These are phyloP conservation scores for Heritiera fomes DNA, from an alignment of 345 rosid genomes.

Conservation along the genomic window DNA sequence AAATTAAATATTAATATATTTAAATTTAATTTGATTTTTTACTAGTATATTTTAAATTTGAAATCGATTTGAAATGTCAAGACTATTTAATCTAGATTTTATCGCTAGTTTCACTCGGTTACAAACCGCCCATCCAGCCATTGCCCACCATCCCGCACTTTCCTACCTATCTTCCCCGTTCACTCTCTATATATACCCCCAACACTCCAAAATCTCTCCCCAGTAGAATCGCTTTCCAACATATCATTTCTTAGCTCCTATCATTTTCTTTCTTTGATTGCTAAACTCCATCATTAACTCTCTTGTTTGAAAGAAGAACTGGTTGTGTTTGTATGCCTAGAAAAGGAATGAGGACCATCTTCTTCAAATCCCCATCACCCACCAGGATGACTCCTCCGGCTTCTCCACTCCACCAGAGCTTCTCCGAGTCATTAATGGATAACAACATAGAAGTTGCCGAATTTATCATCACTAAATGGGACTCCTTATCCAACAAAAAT, in stretches of 20 bases:
- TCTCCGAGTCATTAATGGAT: slow-evolving; percentile 53
- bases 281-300: neutral
- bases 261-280: neutral
- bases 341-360: slow-evolving; percentile 31
- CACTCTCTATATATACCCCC: neutral
- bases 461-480: slow-evolving; percentile 48
- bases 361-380: slow-evolving; percentile 30
- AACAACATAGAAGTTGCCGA: slow-evolving; percentile 54
- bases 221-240: neutral
- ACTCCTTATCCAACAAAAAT: neutral
- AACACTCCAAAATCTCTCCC: too few species aligned
- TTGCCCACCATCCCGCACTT: neutral
- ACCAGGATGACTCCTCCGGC: slow-evolving; percentile 35
- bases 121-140: too few species aligned
- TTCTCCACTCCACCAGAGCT: slow-evolving; percentile 38
- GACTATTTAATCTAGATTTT: too few species aligned
- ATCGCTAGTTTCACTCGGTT: too few species aligned
- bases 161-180: neutral
- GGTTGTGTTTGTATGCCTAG: neutral
- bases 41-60: too few species aligned
- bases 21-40: too few species aligned
- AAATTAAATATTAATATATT: too few species aligned
- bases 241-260: too few species aligned
- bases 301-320: neutral
- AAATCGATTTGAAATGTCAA: too few species aligned